phyloP scores from a whole-genome alignment of 2,329 filamentous ascomycete species.

The Trichoderma koningii region DNA sequence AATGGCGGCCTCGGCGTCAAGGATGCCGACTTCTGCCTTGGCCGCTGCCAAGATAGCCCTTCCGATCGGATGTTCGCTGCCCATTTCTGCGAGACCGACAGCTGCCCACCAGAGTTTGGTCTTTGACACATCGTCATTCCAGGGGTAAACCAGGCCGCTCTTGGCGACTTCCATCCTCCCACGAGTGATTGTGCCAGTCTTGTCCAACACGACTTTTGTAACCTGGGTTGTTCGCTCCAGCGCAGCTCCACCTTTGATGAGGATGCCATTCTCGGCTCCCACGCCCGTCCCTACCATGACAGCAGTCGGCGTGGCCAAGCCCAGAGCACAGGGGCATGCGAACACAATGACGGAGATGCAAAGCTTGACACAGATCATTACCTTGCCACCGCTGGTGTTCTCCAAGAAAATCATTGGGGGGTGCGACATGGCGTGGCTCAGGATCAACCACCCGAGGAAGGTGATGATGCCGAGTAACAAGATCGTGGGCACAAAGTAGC shows the following conservation, averaged over 20 bases:
- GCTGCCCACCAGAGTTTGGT: conserved; percentile 91
- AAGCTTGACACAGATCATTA: conserved; percentile 96
- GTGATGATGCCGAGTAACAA: conserved; percentile 80
- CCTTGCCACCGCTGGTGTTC: conserved; percentile 78
- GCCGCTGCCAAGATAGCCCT: conserved; percentile 78
- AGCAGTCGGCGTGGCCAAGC: conserved; percentile 90
- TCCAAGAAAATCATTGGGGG: conserved; percentile 88
- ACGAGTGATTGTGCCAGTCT: conserved; percentile 91
- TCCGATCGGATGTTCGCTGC: conserved; percentile 95
- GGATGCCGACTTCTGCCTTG: conserved; percentile 71
- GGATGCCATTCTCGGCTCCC: conserved; percentile 90
- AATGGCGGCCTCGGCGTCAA: conserved; percentile 67
- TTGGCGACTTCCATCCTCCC: conserved; percentile 93
- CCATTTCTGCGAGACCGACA: conserved; percentile 91
- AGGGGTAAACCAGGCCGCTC: conserved; percentile 64
- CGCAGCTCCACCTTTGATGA: conserved; percentile 95
- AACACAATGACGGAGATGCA: conserved; percentile 99
- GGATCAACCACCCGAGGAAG: conserved; percentile 90
- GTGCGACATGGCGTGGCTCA: conserved; percentile 80
- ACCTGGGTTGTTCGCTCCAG: conserved; percentile 89
- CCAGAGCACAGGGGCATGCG: conserved; percentile 95
- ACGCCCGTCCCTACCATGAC: conserved; percentile 99
- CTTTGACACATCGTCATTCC: conserved; percentile 69
- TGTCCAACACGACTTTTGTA: conserved; percentile 88
- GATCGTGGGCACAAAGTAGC: conserved; percentile 91